Evolutionary conservation across 345 rosid species (phyloP), one percentile per base, ranked within the genome.

Genomic region (Populus deltoides): DNA sequence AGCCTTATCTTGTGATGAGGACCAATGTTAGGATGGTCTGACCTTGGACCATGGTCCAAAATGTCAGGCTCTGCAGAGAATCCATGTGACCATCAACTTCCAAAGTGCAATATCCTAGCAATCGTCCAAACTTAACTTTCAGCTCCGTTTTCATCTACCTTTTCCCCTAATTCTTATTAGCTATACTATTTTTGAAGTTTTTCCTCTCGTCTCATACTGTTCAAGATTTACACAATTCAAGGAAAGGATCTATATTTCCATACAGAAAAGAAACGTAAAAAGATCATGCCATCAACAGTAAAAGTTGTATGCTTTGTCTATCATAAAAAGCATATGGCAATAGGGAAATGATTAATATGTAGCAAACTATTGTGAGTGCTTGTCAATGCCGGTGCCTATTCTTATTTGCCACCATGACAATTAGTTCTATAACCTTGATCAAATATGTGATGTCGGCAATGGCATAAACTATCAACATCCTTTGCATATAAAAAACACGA

Each of bases 41-140:
- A 73, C 61, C 66, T 62, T 74, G 81, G 83, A 74, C 72, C 77
- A 63, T 61, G 81, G 82, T 80, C 81, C 82, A 78, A 66, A 24
- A 39, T 82, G 87, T 73, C 85, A 73, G 85, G 76, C 9, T 17
- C 25, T 79, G 80, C 83, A 81, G 75, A 31, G 49, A 70, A 68
- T 82, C 81, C 87, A 86, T 79, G 84, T 82, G 85, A 79, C 74
- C 78, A 25, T 81, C 85, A 66, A 27, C 83, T 59, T 79, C 66
- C 78, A 79, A 47, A 75, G 47, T 66, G 27, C 62, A 77, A 22
- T 36, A 72, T 29, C 22, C 41, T 53, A 59, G 57, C 74, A 66
- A 77, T 59, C 77, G 38, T 77, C 77, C 59, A 43, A 49, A 35
- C 51, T 35, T 76, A 69, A 33, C 61, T 63, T 51, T 66, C 62